Evolutionary conservation across 305 asterid genomes (phyloP), one percentile per base, ranked within the genome.

Genomic region (Rubia balearica): DNA sequence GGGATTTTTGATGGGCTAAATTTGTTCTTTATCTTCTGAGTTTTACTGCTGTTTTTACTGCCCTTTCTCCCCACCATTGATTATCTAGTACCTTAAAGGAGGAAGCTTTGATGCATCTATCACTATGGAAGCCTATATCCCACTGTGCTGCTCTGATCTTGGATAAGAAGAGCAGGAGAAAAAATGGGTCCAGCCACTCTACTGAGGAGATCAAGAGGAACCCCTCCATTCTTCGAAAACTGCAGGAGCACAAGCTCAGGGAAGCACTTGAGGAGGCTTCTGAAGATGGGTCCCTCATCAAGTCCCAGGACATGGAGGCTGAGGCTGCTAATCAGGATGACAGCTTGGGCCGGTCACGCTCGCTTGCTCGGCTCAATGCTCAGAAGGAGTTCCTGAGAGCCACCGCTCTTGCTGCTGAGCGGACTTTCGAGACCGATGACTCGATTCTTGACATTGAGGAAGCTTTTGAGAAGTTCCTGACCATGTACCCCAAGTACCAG

Each of bases 201-300:
- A 53, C 78, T 0, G 95, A 89, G 17, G 96, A 93, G 73, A 78
- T 75, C 53, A 82, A 77, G 78, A 56, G 81, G 16, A 89, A 86
- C 71, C 82, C 98, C 43, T 91, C 94, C 24, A 74, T 72, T 65
- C 81, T 91, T 33, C 81, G 96, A 77, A 95, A 87, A 79, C 70
- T 90, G 77, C 96, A 87, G 69, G 98, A 95, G 74, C 90, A 89
- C 80, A 90, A 95, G 71, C 90, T 95, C 3, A 87, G 96, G 74
- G 95, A 95, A 74, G 99, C 98, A 77, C 98, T 95, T 70, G 99
- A 93, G 77, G 96, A 88, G 77, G 97, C 98, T 43, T 93, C 96
- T 74, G 98, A 93, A 76, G 88, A 88, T 88, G 98, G 98, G 14
- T 88, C 88, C 46, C 91, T 93, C 62, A 77, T 85, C 73, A 93